phyloP scores from a whole-genome alignment of 2,329 filamentous ascomycete species.

The Apiospora malaysiana region DNA sequence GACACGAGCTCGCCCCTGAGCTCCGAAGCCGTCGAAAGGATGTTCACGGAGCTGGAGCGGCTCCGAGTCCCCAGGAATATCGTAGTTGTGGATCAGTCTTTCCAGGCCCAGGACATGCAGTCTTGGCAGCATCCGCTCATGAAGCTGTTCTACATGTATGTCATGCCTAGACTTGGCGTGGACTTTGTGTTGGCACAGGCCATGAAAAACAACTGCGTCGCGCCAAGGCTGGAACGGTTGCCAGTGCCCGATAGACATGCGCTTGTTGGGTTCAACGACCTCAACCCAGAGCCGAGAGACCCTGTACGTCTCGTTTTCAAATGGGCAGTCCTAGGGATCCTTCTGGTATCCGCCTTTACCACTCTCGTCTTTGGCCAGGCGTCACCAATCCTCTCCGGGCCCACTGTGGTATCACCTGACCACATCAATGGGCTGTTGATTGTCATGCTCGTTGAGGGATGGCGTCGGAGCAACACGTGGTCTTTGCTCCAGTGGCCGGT shows the following conservation, averaged over 20 bases:
- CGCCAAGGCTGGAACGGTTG: background rate
- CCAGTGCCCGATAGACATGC: background rate
- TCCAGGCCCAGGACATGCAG: constrained; percentile 13
- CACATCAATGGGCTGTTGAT: background rate
- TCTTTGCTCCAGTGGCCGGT: constrained; percentile 20
- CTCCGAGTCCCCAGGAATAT: background rate
- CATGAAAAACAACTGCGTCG: background rate
- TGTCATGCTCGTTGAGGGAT: constrained; percentile 21
- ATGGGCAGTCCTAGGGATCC: background rate
- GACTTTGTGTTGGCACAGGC: constrained; percentile 9
- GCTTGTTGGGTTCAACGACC: constrained; percentile 10
- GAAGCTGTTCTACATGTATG: constrained; percentile 14
- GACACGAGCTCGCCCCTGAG: background rate
- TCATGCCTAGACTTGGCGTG: constrained; percentile 1
- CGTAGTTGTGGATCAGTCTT: background rate
- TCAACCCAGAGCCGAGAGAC: background rate
- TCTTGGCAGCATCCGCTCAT: constrained; percentile 11
- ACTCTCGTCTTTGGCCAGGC: background rate
- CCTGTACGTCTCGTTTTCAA: background rate
- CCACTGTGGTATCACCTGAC: background rate
- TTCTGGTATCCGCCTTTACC: background rate
- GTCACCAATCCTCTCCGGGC: background rate
- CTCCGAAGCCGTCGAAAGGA: background rate
- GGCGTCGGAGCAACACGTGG: constrained; percentile 9
- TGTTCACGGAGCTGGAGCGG: background rate